Conservation (phyloP, 208 protist species). For the Trypanosoma rangeli region DNA sequence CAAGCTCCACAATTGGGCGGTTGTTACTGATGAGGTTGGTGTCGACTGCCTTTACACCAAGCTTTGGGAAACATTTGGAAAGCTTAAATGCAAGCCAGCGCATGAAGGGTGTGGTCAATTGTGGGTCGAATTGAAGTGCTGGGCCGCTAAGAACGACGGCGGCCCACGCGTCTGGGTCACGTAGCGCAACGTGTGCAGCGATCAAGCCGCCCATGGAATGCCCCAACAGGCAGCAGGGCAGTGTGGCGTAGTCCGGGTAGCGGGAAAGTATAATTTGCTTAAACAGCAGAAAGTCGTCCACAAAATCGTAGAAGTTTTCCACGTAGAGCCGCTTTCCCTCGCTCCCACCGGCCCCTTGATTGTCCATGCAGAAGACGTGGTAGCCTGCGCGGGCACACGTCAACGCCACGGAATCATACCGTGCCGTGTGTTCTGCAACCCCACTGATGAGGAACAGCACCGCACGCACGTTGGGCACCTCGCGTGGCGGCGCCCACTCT, state of each 20-base stretch:
- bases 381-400: constrained; percentile 51
- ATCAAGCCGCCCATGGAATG: constrained; percentile 86
- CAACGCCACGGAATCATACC: constrained; percentile 71
- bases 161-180: constrained; percentile 33
- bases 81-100: constrained; percentile 28
- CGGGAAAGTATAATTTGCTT: constrained; percentile 29
- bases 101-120: constrained; percentile 17
- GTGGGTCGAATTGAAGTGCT: constrained; percentile 29
- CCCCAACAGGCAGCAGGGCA: constrained; percentile 62
- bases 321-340: constrained; percentile 74
- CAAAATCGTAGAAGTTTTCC: constrained; percentile 67
- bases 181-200: constrained; percentile 44
- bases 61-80: constrained; percentile 42
- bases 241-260: constrained; percentile 37
- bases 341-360: constrained; percentile 75
- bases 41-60: constrained; percentile 40
- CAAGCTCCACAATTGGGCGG: constrained; percentile 46
- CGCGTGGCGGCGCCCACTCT: constrained; percentile 64
- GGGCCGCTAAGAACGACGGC: constrained; percentile 68
- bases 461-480: constrained; percentile 23
- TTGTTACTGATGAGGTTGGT: constrained; percentile 39
- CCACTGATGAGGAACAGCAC: constrained; percentile 78
- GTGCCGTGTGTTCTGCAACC: constrained; percentile 66
- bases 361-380: constrained; percentile 64
- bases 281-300: constrained; percentile 70